phyloP scores from a whole-genome alignment of 2,329 filamentous ascomycete species.

The Microcera coccophila region DNA sequence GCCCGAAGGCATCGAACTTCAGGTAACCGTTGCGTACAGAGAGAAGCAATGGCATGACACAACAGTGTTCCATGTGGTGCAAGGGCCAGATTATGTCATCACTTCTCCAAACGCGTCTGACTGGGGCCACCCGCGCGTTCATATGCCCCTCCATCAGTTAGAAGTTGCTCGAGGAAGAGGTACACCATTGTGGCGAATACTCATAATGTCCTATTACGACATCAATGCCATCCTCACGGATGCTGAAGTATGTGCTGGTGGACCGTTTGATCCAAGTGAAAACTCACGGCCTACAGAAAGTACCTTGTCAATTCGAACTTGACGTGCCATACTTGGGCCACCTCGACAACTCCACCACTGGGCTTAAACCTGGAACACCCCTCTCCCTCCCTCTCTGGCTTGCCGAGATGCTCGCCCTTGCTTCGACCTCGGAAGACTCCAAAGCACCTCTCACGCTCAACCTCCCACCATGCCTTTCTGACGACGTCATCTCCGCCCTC shows the following conservation, averaged over 20 bases:
- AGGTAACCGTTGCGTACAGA: no score
- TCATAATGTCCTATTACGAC: slow-evolving; percentile 72
- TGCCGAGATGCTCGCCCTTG: slow-evolving; percentile 84
- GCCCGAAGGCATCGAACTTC: no score
- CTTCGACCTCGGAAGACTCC: slow-evolving; percentile 44
- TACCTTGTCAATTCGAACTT: slow-evolving; percentile 91
- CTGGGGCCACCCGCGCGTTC: slow-evolving; percentile 10
- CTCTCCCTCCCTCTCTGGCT: slow-evolving; percentile 90
- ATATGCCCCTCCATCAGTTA: slow-evolving; percentile 8
- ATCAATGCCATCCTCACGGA: slow-evolving; percentile 81
- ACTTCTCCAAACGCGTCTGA: slow-evolving; percentile 14
- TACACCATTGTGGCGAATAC: neutral
- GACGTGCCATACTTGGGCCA: slow-evolving; percentile 84
- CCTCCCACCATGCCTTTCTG: slow-evolving; percentile 71
- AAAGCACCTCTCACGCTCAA: slow-evolving; percentile 72
- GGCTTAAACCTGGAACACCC: slow-evolving; percentile 76
- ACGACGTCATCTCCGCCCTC: slow-evolving; percentile 80
- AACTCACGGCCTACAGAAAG: slow-evolving; percentile 60
- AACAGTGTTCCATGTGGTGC: no score
- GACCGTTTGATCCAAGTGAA: neutral
- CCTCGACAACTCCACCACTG: slow-evolving; percentile 73
- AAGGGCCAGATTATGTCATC: slow-evolving; percentile 23
- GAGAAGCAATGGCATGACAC: no score
- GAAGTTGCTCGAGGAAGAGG: neutral
- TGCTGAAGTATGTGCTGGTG: slow-evolving; percentile 63